Evolutionary conservation across 148 eudicot species (phyloP).

Genomic region (Cornus controversa): DNA sequence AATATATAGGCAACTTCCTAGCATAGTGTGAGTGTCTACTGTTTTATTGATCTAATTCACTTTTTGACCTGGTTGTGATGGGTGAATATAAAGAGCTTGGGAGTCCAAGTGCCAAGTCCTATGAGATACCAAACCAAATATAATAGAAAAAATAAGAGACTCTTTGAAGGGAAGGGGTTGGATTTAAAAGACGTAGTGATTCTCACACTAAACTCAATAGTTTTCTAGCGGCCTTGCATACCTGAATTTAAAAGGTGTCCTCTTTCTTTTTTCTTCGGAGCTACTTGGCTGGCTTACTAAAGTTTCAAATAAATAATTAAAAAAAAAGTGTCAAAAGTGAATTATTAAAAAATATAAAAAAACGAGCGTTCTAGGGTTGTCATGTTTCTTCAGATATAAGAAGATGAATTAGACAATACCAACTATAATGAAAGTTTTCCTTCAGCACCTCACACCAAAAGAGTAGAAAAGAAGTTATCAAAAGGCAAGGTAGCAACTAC

Average conservation of each 20-base stretch:
- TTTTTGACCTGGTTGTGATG: neutral
- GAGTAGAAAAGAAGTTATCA: slow-evolving; percentile 5
- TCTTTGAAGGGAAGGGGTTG: neutral
- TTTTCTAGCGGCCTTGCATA: neutral
- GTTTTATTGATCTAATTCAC: neutral
- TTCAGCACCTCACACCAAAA: neutral
- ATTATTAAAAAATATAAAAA: neutral
- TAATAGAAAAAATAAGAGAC: neutral
- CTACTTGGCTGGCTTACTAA: neutral
- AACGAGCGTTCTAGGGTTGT: neutral
- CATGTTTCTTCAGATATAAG: slow-evolving; percentile 8
- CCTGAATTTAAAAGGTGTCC: neutral
- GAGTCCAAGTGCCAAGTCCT: neutral
- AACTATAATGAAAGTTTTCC: slow-evolving; percentile 1
- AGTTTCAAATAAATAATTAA: neutral
- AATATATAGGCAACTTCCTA: neutral
- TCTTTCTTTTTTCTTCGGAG: neutral
- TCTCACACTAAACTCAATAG: neutral
- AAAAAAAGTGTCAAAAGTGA: neutral
- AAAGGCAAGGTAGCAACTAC: neutral
- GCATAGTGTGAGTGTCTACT: neutral
- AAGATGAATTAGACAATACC: slow-evolving; percentile 5
- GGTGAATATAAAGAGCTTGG: neutral
- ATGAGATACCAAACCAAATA: too few relatives aligned
- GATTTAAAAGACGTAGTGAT: neutral